These are phyloP conservation scores for Hydrangea macrophylla DNA, from an alignment of 148 eudicot species.

Conservation along the genomic window DNA sequence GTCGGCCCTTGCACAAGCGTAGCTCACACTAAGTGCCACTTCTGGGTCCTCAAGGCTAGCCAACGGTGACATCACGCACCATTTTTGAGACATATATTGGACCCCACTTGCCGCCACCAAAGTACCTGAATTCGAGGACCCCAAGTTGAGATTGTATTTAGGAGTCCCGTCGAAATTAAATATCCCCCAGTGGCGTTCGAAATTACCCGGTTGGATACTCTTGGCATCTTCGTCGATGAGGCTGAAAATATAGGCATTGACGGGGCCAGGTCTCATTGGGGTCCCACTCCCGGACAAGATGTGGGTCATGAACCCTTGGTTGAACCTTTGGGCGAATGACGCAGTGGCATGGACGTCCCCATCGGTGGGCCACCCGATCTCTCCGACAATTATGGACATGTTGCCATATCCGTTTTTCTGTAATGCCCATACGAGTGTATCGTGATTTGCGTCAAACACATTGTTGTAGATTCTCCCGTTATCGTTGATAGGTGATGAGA, in stretches of 20 bases:
- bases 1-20: too few relatives aligned
- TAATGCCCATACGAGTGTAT: constrained; percentile 48
- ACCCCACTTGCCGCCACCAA: too few relatives aligned
- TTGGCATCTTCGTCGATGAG: constrained; percentile 36
- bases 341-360: constrained; percentile 41
- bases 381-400: constrained; percentile 38
- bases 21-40: too few relatives aligned
- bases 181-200: constrained; percentile 41
- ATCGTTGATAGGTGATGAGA: constrained; percentile 30
- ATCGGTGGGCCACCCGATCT: constrained; percentile 52
- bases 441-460: constrained; percentile 48
- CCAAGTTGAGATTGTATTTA: constrained; percentile 44
- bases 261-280: constrained; percentile 38
- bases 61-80: too few relatives aligned
- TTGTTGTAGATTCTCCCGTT: constrained; percentile 37
- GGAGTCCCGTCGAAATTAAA: constrained; percentile 35
- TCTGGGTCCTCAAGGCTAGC: too few relatives aligned
- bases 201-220: constrained; percentile 33
- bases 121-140: not conserved
- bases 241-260: constrained; percentile 36
- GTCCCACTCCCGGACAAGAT: constrained; percentile 24
- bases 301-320: too few relatives aligned
- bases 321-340: constrained; percentile 21
- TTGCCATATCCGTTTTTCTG: constrained; percentile 40
- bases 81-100: too few relatives aligned